A percentile compares a stretch with the other conserved stretches of the same genome.
Conservation (phyloP, 331 rosid genomes). For the Prunus yedoensis region DNA sequence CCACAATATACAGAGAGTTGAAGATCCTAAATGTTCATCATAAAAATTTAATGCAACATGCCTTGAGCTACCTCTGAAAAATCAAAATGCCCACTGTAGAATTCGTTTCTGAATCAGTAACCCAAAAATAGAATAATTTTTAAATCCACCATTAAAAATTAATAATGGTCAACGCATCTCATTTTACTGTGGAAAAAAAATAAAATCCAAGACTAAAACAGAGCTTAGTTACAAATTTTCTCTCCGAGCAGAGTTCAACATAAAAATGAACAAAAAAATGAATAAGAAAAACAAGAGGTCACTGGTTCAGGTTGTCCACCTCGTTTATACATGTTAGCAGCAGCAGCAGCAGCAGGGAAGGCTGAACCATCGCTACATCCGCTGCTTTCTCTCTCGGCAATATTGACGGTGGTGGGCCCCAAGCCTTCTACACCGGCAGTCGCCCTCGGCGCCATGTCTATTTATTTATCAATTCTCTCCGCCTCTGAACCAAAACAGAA, state of each 20-base stretch:
- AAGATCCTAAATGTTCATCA: background rate
- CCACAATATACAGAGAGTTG: background rate
- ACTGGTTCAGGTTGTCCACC: constrained; percentile 10
- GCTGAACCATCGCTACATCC: background rate
- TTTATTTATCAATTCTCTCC: background rate
- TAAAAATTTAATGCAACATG: too few relatives aligned
- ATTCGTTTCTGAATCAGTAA: background rate
- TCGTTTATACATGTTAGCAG: constrained; percentile 4
- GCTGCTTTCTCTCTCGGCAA: background rate
- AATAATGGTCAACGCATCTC: background rate
- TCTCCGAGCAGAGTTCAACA: background rate
- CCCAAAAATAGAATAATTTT: background rate
- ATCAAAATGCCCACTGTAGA: background rate
- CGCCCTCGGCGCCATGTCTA: background rate
- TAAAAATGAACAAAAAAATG: too few relatives aligned
- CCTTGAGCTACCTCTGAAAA: background rate
- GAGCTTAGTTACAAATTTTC: background rate
- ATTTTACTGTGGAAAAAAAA: background rate
- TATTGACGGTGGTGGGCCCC: background rate
- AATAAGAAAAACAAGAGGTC: background rate
- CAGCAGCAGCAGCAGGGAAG: background rate
- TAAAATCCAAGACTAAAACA: background rate
- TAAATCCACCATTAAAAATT: background rate
- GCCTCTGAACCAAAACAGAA: constrained; percentile 3
- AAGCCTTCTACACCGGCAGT: background rate